A percentile compares a stretch with the other conserved stretches of the same genome.
Conservation (phyloP, 1,139 yeast genomes). For the Nakaseomyces delphensis region DNA sequence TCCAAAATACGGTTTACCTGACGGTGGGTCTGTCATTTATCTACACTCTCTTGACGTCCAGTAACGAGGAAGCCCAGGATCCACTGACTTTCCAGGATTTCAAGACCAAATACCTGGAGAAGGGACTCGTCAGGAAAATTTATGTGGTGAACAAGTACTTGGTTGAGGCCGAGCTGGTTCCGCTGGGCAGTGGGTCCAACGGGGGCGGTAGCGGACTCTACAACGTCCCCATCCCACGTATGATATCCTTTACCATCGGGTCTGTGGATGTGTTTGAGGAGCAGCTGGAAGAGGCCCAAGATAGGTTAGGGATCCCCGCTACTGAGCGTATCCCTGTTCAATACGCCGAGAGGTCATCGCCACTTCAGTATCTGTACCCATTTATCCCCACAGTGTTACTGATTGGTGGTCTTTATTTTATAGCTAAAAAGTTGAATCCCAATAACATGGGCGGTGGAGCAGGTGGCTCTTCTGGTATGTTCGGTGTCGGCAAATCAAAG, state of each 20-base stretch:
- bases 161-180: slow-evolving; percentile 71
- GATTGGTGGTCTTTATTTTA: slow-evolving; percentile 76
- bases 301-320: slow-evolving; percentile 52
- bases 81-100: slow-evolving; percentile 86
- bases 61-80: slow-evolving; percentile 30
- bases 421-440: slow-evolving; percentile 44
- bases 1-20: slow-evolving; percentile 32
- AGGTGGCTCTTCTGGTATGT: slow-evolving; percentile 50
- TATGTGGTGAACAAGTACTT: slow-evolving; percentile 66
- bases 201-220: too few species aligned
- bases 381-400: slow-evolving; percentile 77
- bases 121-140: slow-evolving; percentile 71
- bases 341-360: slow-evolving; percentile 60
- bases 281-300: slow-evolving; percentile 67
- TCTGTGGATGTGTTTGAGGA: slow-evolving; percentile 88
- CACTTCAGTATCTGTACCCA: slow-evolving; percentile 55
- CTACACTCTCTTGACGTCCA: slow-evolving; percentile 30
- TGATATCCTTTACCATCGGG: slow-evolving; percentile 70
- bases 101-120: slow-evolving; percentile 70
- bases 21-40: slow-evolving; percentile 35
- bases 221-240: slow-evolving; percentile 15
- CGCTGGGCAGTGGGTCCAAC: slow-evolving; percentile 33
- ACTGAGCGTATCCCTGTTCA: slow-evolving; percentile 74
- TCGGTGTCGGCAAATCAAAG: slow-evolving; percentile 57
- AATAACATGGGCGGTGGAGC: slow-evolving; percentile 45